Evolutionary conservation across 139 green algal species (phyloP), one percentile per base, ranked within the genome.

Genomic region (Limnomonas spitsbergensis): DNA sequence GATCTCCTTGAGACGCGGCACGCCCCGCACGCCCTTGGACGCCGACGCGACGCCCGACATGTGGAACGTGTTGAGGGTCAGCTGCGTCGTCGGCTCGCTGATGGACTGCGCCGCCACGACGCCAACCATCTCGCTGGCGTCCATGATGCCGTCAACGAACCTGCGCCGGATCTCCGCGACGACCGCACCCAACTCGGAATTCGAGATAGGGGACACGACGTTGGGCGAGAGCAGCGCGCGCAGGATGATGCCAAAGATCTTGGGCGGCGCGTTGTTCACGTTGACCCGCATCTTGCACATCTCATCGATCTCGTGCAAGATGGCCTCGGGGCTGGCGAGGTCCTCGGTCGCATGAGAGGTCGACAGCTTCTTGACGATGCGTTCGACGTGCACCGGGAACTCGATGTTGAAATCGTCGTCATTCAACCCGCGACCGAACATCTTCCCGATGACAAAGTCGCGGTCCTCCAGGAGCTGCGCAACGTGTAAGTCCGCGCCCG

Each of bases 1-100:
- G 87, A 99, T 96, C 81, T 99, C 95, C 4, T 91, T 96, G 37
- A 99, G 86, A 29, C 95, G 90, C 4, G 95, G 95, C 80, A 99
- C 95, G 56, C 95, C 95, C 61, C 98, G 92, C 32, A 95, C 74
- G 96, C 86, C 79, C 90, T 89, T 38, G 89, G 86, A 76, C 82
- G 91, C 68, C 97, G 94, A 66, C n/a, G 71, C 26, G 2, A 66
- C 14, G 77, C 91, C 92, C 3, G 92, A 92, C 80, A 88, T 91
- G 75, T 99, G 95, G 88, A 99, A 99, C 14, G 95, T 96, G 27
- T 72, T 75, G 24, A 78, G 56, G 27, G 47, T 80, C 69, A 71
- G 26, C 82, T 94, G 90, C 38, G 95, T 98, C 35, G 95, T 95
- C 27, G 93, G 92, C 91, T 98, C 94, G 2, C 95, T 94, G 69